Evolutionary conservation across 805 yeast species (phyloP).

Genomic region (Nematodospora valgi): DNA sequence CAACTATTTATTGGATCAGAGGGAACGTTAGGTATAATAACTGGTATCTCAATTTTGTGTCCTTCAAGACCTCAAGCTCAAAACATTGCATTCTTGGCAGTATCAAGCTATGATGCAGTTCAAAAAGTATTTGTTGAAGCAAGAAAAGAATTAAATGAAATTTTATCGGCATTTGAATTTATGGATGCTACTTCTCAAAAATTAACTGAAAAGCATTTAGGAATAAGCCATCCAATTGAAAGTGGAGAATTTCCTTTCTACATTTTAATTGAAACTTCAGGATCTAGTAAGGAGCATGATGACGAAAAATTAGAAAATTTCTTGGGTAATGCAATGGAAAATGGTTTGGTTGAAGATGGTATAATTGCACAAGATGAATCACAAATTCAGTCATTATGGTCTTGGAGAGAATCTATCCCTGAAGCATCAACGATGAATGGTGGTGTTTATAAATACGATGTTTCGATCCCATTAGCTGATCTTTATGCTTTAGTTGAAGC

Average conservation of each 20-base stretch:
- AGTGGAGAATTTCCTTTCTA: constrained; percentile 78
- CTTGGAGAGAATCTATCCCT: constrained; percentile 93
- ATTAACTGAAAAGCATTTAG: constrained; percentile 59
- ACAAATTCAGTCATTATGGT: constrained; percentile 80
- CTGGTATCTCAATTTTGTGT: constrained; percentile 86
- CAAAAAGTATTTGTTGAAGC: constrained; percentile 78
- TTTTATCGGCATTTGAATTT: constrained; percentile 88
- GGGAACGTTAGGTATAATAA: constrained; percentile 87
- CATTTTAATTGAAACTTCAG: constrained; percentile 92
- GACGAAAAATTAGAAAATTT: constrained; percentile 84
- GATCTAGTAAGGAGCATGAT: constrained; percentile 91
- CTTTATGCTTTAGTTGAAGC: constrained; percentile 82
- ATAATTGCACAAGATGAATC: constrained; percentile 94
- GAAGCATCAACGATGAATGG: constrained; percentile 85
- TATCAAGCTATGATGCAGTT: constrained; percentile 78
- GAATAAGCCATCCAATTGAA: constrained; percentile 72
- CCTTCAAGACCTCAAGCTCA: constrained; percentile 84
- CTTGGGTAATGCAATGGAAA: constrained; percentile 80
- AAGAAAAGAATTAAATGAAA: constrained; percentile 73
- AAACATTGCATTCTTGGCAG: constrained; percentile 86
- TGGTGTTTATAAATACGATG: constrained; percentile 97
- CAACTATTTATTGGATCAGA: constrained; percentile 93
- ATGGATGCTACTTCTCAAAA: constrained; percentile 77
- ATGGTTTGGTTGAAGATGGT: constrained; percentile 85
- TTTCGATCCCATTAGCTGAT: constrained; percentile 79